Evolutionary conservation across 1,284 basidiomycete species (phyloP).

Genomic region (Fomes fomentarius): DNA sequence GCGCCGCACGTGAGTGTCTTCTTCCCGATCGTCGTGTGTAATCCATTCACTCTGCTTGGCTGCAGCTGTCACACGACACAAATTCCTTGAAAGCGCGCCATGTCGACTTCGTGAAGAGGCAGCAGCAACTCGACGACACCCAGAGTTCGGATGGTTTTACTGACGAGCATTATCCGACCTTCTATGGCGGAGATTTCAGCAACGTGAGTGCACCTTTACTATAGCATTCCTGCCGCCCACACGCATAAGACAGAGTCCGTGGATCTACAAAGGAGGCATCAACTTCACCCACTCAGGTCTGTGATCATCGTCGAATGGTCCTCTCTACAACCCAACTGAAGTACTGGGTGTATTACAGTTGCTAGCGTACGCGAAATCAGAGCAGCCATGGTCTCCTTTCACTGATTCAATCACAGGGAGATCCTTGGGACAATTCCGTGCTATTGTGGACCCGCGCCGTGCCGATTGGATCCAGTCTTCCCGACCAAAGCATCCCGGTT

Average conservation of each 20-base stretch:
- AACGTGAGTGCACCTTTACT: constrained; percentile 25
- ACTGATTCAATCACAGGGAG: constrained; percentile 42
- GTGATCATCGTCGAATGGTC: constrained; percentile 6
- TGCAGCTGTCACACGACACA: constrained; percentile 46
- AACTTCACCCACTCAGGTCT: constrained; percentile 60
- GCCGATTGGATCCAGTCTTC: constrained; percentile 39
- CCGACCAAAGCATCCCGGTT: constrained; percentile 58
- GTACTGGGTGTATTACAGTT: constrained; percentile 31
- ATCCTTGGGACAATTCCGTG: constrained; percentile 62
- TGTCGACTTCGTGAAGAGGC: constrained; percentile 41
- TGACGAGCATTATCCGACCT: constrained; percentile 58
- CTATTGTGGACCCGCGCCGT: constrained; percentile 66
- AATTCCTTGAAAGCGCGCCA: constrained; percentile 42
- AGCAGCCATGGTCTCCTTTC: not conserved
- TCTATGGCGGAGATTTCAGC: constrained; percentile 55
- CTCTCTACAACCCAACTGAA: not conserved
- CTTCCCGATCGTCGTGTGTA: too few relatives aligned
- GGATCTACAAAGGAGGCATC: constrained; percentile 55
- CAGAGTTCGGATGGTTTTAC: constrained; percentile 41
- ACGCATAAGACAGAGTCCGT: constrained; percentile 42
- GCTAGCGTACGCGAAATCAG: constrained; percentile 33
- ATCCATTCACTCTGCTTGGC: not conserved
- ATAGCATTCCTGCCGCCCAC: too few relatives aligned
- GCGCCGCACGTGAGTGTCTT: constrained; percentile 40
- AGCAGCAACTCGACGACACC: constrained; percentile 28